Conservation (phyloP, 2,329 filamentous ascomycete species). For the Aspergillus clavatus region DNA sequence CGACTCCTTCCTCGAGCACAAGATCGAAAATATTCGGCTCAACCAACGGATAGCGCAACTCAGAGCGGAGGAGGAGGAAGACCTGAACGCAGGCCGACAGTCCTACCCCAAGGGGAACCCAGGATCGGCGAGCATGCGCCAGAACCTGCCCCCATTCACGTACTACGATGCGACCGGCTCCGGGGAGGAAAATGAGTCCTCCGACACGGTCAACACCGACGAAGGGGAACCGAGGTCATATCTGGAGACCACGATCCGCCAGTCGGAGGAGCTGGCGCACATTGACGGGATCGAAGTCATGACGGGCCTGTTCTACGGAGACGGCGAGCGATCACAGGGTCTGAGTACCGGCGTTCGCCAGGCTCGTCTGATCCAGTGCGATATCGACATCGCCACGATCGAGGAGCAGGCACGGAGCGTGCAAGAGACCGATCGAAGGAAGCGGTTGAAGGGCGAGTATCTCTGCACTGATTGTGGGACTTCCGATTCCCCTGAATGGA, state of each 20-base stretch:
- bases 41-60: conserved; percentile 79
- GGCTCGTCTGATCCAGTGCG: conserved; percentile 75
- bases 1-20: conserved; percentile 93
- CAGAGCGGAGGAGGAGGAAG: conserved; percentile 78
- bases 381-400: conserved; percentile 76
- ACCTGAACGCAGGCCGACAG: conserved; percentile 61
- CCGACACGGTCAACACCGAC: conserved; percentile 30
- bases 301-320: conserved; percentile 79
- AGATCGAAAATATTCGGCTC: conserved; percentile 89
- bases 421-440: conserved; percentile 64
- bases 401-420: conserved; percentile 59
- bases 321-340: conserved; percentile 81
- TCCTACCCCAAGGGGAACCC: conserved; percentile 56
- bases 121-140: conserved; percentile 22
- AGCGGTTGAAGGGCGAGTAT: conserved; percentile 90
- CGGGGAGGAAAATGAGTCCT: conserved; percentile 35
- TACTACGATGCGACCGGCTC: conserved; percentile 46
- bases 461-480: conserved; percentile 95
- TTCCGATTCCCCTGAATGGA: conserved; percentile 90
- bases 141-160: neutral
- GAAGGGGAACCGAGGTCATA: conserved; percentile 46
- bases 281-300: conserved; percentile 89
- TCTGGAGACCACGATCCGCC: conserved; percentile 73
- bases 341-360: conserved; percentile 82
- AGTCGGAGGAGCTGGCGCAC: conserved; percentile 70